Base-by-base conservation (phyloP, 176 grass and related monocot genomes). In the Oryza officinalis region DNA sequence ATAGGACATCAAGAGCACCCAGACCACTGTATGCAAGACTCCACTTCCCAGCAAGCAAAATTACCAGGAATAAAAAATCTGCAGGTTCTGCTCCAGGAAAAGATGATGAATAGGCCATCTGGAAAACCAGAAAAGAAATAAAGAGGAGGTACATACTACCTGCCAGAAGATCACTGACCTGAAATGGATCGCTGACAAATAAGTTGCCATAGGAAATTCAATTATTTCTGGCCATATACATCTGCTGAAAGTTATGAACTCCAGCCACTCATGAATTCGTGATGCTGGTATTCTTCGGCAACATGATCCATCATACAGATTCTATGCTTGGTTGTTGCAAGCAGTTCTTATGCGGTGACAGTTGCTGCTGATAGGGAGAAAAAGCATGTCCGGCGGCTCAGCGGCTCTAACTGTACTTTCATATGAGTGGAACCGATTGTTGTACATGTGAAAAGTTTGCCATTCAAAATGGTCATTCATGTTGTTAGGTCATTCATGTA, bases 21-120 rank as follows among this genome's bases (percentile, higher is more conserved):
- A 92, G 82, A 67, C 90, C 90, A 28, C 90, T 92, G 6, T 92
- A 92, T 54, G 90, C 90, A 41, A 81, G 90, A 38, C 79, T 92
- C 57, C 90, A 92, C 68, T 88, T 92, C 63, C 82, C 82, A 75
- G 90, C 90, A 88, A 92, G 86, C 68, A 92, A 88, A 71, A 27
- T 71, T 79, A 43, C 17, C 1, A 88, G 65, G 50, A 88, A 70
- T 63, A 88, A 85, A 84, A 85, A 81, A 23, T 15, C 30, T 8
- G 66, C 54, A 83, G 68, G 67, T 41, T 71, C 82, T 46, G 38
- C 67, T 47, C 77, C 77, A 77, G 37, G 44, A 69, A 74, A 35
- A 90, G 69, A 68, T 38, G 69, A 83, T 49, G 25, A 47, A 45
- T 80, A 84, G 81, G 15, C 13, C 9, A 1, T 31, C n/a, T 1